Percentiles rank a stretch among this genome's conserved stretches.
Conservation (phyloP, 1,284 basidiomycete genomes). For the Tetrapyrgos nigripes region DNA sequence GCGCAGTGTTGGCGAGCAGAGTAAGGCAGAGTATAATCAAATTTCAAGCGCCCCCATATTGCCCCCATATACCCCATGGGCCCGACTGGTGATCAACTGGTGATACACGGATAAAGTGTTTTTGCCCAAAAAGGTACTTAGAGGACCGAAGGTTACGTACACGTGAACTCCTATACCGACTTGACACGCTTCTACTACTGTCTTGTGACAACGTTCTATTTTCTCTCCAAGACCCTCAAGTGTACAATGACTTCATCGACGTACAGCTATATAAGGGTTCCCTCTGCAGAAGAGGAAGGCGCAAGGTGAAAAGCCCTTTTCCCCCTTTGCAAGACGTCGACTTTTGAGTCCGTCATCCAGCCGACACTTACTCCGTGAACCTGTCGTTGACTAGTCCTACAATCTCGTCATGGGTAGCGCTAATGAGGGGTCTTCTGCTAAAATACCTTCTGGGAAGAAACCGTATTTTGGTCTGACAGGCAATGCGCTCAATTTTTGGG, state of each 20-base stretch:
- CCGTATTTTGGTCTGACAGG: constrained; percentile 52
- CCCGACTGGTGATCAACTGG: too few species aligned
- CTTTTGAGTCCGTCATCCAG: not conserved
- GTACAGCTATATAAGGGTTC: constrained; percentile 6
- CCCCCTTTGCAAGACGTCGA: not conserved
- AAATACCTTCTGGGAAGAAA: constrained; percentile 17
- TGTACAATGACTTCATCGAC: constrained; percentile 1
- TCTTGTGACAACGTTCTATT: too few species aligned
- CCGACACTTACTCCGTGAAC: not conserved
- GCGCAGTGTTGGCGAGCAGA: too few species aligned
- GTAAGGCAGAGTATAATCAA: too few species aligned
- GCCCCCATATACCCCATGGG: too few species aligned
- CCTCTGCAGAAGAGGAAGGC: not conserved
- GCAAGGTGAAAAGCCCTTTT: not conserved
- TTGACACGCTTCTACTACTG: too few species aligned
- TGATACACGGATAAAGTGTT: too few species aligned
- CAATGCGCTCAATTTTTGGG: constrained; percentile 47
- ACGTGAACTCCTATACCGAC: too few species aligned
- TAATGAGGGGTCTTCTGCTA: not conserved
- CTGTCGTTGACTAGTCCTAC: not conserved
- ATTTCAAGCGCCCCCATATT: too few species aligned
- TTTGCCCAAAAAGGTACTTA: too few species aligned
- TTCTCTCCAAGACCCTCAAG: too few species aligned
- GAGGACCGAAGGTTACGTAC: too few species aligned
- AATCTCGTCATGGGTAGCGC: not conserved